These are phyloP conservation scores for Clathrus columnatus DNA, from an alignment of 768 basidiomycete genomes.

Conservation along the genomic window DNA sequence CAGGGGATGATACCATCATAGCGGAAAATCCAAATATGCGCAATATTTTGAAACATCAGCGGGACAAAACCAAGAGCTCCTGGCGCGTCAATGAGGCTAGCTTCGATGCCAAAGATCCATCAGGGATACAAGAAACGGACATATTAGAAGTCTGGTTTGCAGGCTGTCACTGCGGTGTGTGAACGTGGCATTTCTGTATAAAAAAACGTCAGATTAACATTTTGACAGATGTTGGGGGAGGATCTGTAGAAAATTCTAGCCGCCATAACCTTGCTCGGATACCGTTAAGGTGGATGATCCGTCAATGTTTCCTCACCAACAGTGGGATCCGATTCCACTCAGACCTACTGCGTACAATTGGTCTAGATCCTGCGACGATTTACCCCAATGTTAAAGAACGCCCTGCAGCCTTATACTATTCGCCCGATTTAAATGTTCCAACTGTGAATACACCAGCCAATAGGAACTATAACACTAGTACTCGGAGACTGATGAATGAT, in stretches of 20 bases:
- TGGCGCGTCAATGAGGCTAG: not conserved
- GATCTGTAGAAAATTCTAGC: conserved; percentile 48
- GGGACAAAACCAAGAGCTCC: not conserved
- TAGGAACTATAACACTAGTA: too few relatives aligned
- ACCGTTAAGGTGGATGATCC: conserved; percentile 51
- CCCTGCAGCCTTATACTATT: conserved; percentile 12
- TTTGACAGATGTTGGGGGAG: conserved; percentile 62
- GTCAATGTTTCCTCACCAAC: conserved; percentile 41
- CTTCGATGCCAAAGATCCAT: not conserved
- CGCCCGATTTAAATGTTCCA: too few relatives aligned
- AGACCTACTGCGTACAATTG: conserved; percentile 23
- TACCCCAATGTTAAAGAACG: conserved; percentile 20
- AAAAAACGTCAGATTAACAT: not conserved
- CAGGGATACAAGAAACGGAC: conserved; percentile 39
- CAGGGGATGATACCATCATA: not conserved
- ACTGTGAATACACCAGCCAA: not conserved
- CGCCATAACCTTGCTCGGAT: conserved; percentile 60
- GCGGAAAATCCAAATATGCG: not conserved
- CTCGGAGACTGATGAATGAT: not conserved
- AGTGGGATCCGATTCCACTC: conserved; percentile 32
- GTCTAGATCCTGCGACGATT: conserved; percentile 21
- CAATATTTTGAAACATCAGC: not conserved
- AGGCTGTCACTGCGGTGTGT: conserved; percentile 61
- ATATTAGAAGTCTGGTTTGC: conserved; percentile 78
- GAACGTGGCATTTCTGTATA: not conserved